Base-by-base conservation (phyloP, 108 stramenopile genomes). In the Pinguiococcus pyrenoidosus region DNA sequence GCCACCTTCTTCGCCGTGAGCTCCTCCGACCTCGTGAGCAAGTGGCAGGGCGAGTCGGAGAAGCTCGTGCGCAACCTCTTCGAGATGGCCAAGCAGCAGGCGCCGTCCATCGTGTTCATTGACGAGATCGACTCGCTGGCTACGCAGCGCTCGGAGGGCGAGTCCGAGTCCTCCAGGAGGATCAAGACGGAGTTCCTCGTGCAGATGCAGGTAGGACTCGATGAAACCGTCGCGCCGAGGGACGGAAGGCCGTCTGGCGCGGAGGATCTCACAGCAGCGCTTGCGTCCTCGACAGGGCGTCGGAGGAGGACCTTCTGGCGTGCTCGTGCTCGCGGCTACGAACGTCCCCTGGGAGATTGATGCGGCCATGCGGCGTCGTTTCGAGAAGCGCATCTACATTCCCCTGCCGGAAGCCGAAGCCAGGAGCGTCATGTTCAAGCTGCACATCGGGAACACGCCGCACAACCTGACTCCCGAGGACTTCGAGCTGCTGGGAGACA, bases 151-250 rank as follows among this genome's bases (percentile, higher is more conserved):
- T 59, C 64, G 5, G 92, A 93, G 60, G 95, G 90, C 21, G 88
- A 93, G 71, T 69, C 54, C 38, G 95, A 93, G 50, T 79, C 83
- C 3, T 54, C 82, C 13, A 62, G 95, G 36, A 71, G 89, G 18
- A 85, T 99, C 54, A 95, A 93, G 72, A 96, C 94, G 1, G 97
- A 99, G 61, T 96, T 99, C 68, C 67, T 99, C n/a, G 94, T 99
- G 7, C 97, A 99, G 74, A 92, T 99, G 92, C 85, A n/a, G n/a
- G n/a, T n/a, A n/a, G n/a, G n/a, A n/a, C n/a, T n/a, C n/a, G n/a
- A n/a, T n/a, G n/a, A n/a, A n/a, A n/a, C n/a, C n/a, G n/a, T n/a
- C n/a, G n/a, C n/a, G n/a, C n/a, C n/a, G n/a, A n/a, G n/a, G n/a
- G n/a, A n/a, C n/a, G n/a, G n/a, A n/a, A n/a, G n/a, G n/a, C n/a